These are phyloP conservation scores for Curvularia eragrostidis DNA, from an alignment of 2,329 filamentous ascomycete species.

Conservation along the genomic window DNA sequence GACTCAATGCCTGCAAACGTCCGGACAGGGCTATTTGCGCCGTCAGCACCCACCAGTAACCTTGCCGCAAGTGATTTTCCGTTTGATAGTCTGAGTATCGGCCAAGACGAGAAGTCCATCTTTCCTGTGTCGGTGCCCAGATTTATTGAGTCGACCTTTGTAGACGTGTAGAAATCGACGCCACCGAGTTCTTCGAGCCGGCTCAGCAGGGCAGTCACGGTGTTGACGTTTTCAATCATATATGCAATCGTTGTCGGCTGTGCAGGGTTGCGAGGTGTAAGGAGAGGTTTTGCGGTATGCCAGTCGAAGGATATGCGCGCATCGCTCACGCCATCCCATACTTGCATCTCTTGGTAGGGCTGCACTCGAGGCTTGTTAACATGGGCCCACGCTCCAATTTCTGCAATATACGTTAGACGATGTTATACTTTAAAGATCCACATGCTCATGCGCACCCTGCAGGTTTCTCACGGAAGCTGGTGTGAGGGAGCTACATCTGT, in stretches of 20 bases:
- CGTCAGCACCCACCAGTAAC: conserved; percentile 89
- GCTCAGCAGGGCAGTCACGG: conserved; percentile 77
- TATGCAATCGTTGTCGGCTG: conserved; percentile 76
- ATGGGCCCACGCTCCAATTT: conserved; percentile 85
- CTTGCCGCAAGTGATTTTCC: conserved; percentile 76
- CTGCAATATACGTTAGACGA: conserved; percentile 34
- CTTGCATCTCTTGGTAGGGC: conserved; percentile 94
- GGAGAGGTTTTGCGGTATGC: conserved; percentile 55
- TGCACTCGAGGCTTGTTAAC: conserved; percentile 77
- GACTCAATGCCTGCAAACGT: conserved; percentile 85
- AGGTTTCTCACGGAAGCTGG: conserved; percentile 86
- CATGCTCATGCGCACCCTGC: conserved; percentile 52
- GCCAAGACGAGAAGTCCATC: conserved; percentile 85
- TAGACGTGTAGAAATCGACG: conserved; percentile 75
- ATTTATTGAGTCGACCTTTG: conserved; percentile 79
- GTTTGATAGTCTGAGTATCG: conserved; percentile 75
- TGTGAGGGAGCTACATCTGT: conserved; percentile 94
- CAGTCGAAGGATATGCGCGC: conserved; percentile 90
- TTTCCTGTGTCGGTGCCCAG: conserved; percentile 72
- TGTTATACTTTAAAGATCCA: not conserved
- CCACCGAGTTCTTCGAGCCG: conserved; percentile 72
- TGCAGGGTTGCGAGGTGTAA: conserved; percentile 51
- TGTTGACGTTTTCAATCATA: conserved; percentile 94
- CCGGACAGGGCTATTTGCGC: conserved; percentile 91
- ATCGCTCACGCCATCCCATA: conserved; percentile 93